phyloP scores from a whole-genome alignment of 139 green algal species.

The Astrephomene gubernaculifera region DNA sequence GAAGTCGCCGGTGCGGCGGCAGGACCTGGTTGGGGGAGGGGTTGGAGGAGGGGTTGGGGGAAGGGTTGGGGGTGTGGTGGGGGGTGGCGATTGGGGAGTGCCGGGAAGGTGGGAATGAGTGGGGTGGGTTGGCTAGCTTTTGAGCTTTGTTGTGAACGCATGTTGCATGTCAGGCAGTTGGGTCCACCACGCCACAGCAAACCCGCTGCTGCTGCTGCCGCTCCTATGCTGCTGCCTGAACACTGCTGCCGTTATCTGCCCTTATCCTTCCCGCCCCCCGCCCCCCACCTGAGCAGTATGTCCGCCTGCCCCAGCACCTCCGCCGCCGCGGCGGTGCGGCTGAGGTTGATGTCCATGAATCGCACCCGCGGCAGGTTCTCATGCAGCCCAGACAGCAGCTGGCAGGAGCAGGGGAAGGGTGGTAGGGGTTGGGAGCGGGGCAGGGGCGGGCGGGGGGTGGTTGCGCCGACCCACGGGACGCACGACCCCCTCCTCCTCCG shows the following conservation, averaged over 20 bases:
- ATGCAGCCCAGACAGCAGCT: constrained; percentile 68
- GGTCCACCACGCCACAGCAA: too few species aligned
- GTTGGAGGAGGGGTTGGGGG: neutral
- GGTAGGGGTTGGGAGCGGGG: neutral
- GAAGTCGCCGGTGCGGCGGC: constrained; percentile 59
- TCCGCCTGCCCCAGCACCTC: constrained; percentile 72
- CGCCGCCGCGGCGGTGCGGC: constrained; percentile 59
- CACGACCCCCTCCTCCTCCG: too few species aligned
- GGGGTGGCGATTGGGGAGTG: neutral
- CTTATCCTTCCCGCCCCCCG: too few species aligned
- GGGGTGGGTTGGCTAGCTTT: too few species aligned
- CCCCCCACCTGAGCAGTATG: constrained; percentile 53
- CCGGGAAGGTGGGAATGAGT: too few species aligned
- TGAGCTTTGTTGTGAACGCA: too few species aligned
- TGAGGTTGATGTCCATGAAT: constrained; percentile 79
- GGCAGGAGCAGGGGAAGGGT: neutral
- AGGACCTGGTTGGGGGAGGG: neutral
- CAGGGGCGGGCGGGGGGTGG: neutral
- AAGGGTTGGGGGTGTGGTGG: too few species aligned
- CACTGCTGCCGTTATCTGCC: too few species aligned
- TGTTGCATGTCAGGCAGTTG: too few species aligned
- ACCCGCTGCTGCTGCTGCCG: too few species aligned
- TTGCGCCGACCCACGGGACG: too few species aligned
- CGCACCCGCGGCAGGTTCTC: constrained; percentile 76
- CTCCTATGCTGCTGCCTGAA: too few species aligned